Percentiles rank a stretch among this genome's conserved stretches.
Evolutionary conservation across 768 basidiomycete species (phyloP).

Genomic region (Scleroderma bovista): DNA sequence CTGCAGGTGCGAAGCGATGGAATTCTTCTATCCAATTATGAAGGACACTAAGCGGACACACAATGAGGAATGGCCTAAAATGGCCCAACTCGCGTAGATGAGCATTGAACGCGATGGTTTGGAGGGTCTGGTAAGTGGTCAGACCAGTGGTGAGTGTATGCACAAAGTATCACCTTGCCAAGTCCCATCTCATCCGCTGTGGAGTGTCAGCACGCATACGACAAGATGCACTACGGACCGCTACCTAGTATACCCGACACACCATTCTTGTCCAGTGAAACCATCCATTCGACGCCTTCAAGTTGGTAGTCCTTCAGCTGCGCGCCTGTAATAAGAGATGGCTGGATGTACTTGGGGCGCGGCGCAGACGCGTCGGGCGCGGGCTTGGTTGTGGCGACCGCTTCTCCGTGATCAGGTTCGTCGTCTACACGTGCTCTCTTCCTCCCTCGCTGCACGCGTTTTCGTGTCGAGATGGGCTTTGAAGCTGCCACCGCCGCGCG

Average conservation of each 20-base stretch:
- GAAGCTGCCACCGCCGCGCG: constrained; percentile 24
- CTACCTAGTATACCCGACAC: constrained; percentile 74
- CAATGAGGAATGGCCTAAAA: constrained; percentile 74
- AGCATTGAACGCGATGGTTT: constrained; percentile 91
- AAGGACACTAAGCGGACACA: constrained; percentile 89
- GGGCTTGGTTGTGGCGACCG: not conserved
- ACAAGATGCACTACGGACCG: not conserved
- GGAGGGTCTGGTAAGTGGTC: constrained; percentile 61
- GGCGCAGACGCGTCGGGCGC: not conserved
- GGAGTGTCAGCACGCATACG: not conserved
- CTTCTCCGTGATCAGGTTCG: constrained; percentile 12
- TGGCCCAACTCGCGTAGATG: constrained; percentile 74
- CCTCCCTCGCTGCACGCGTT: constrained; percentile 9
- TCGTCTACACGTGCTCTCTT: constrained; percentile 9
- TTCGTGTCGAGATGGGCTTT: constrained; percentile 12
- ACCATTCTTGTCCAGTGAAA: constrained; percentile 78
- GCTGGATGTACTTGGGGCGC: constrained; percentile 56
- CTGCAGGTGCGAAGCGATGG: constrained; percentile 72
- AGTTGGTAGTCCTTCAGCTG: constrained; percentile 87
- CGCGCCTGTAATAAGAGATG: constrained; percentile 76
- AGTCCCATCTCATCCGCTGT: constrained; percentile 94
- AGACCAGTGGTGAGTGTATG: not conserved
- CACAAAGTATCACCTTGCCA: constrained; percentile 53
- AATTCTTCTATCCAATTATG: constrained; percentile 92
- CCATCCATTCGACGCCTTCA: constrained; percentile 95